Evolutionary conservation across 1,284 basidiomycete genomes (phyloP).

Genomic region (Uromyces viciae-fabae): DNA sequence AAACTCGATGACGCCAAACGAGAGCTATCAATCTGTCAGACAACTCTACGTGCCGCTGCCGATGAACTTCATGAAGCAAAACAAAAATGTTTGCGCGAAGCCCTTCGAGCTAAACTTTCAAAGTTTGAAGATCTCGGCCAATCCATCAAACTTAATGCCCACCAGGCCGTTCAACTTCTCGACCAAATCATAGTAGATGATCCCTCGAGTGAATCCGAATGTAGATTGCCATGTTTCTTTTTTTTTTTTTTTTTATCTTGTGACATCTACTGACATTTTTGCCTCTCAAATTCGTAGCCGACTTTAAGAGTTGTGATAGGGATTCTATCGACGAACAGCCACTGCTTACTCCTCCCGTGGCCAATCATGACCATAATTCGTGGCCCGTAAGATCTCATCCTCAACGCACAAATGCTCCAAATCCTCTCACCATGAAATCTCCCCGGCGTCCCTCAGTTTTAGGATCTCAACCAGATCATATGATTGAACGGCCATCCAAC

Average conservation of each 20-base stretch:
- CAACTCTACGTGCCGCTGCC: background rate
- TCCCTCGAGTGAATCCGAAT: background rate
- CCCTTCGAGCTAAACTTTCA: background rate
- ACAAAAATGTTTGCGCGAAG: background rate
- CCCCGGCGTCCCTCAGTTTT: too few species aligned
- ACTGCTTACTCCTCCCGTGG: too few species aligned
- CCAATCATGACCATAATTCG: too few species aligned
- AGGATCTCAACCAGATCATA: too few species aligned
- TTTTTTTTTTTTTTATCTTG: too few species aligned
- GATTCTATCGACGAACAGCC: too few species aligned
- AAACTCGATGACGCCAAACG: conserved; percentile 14
- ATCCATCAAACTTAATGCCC: conserved; percentile 1
- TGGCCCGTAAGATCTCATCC: too few species aligned
- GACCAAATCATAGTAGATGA: background rate
- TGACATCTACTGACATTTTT: too few species aligned
- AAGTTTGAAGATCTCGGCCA: conserved; percentile 4
- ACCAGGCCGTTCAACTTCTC: conserved; percentile 8
- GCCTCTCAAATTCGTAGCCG: background rate
- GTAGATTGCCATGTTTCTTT: background rate
- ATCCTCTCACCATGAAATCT: too few species aligned
- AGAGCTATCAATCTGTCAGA: conserved; percentile 10
- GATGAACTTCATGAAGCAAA: conserved; percentile 1
- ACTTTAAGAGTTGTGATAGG: conserved; percentile 10
- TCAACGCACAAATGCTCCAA: too few species aligned
- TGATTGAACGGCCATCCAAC: too few species aligned